phyloP scores from a whole-genome alignment of 306 rosid genomes.

The peach (Prunus persica) region Prunus_persica_NCBIv2 NC_034013.1:8944501-8945000 shows the following conservation, averaged over 20 bases:
- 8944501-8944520: conserved; percentile 87
- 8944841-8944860: conserved; percentile 82
- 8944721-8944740: conserved; percentile 78
- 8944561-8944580: conserved; percentile 1
- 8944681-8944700: conserved; percentile 62
- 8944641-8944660: conserved; percentile 4
- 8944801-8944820: conserved; percentile 59
- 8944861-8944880: conserved; percentile 93
- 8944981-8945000: neutral
- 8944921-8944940: conserved; percentile 57
- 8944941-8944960: conserved; percentile 57
- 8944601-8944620: neutral
- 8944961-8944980: conserved; percentile 39
- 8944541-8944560: conserved; percentile 22
- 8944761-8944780: conserved; percentile 66
- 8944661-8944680: conserved; percentile 67
- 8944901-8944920: conserved; percentile 44
- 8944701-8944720: conserved; percentile 66
- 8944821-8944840: conserved; percentile 72
- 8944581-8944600: conserved; percentile 1
- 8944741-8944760: conserved; percentile 47
- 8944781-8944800: conserved; percentile 44
- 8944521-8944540: conserved; percentile 93
- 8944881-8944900: conserved; percentile 75
- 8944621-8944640: neutral